Evolutionary conservation across 805 yeast species (phyloP), one percentile per base, ranked within the genome.

Genomic region (Kazachstania psychrophila): DNA sequence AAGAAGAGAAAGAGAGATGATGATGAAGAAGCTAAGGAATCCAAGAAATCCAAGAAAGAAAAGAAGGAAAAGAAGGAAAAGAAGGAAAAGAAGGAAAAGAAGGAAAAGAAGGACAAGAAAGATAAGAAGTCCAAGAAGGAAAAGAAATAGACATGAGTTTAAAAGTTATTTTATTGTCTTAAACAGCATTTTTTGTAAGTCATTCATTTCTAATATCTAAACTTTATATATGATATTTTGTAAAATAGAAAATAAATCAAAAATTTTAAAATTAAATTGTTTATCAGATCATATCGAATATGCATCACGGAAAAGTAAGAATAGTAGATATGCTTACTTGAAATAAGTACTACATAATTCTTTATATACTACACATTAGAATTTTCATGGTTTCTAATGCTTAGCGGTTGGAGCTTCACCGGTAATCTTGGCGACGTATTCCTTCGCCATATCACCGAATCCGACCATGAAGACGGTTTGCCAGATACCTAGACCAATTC

Each of bases 381-480:
- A 11, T 26, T 10, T n/a, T 26, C 2, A 26, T 12, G 10, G 9
- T 13, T 4, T n/a, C 31, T 31, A 56, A 41, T 60, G 65, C 34
- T 58, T 60, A 11, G 58, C 72, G 31, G 49, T 66, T 30, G 81
- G 80, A 31, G 48, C 55, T 46, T 76, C 75, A 36, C 83, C 83
- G 5, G 84, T 76, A 41, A 78, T 38, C 39, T 61, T 69, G 23
- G 70, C 84, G 35, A 80, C 80, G 39, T 69, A 68, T 38, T 79
- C 86, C 60, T 76, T 80, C 23, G 87, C 87, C 63, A 87, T 84
- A 57, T 92, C 98, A 60, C 97, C 98, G 48, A 92, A 77, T 10
- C 95, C 96, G 41, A 89, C 97, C 97, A 89, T 89, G 62, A 94
- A 89, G 31, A 89, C 86, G 3, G 97, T 89, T 69, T 92, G 98